Evolutionary conservation across 2,329 filamentous ascomycete species (phyloP).

Genomic region (Eutypella sp.): DNA sequence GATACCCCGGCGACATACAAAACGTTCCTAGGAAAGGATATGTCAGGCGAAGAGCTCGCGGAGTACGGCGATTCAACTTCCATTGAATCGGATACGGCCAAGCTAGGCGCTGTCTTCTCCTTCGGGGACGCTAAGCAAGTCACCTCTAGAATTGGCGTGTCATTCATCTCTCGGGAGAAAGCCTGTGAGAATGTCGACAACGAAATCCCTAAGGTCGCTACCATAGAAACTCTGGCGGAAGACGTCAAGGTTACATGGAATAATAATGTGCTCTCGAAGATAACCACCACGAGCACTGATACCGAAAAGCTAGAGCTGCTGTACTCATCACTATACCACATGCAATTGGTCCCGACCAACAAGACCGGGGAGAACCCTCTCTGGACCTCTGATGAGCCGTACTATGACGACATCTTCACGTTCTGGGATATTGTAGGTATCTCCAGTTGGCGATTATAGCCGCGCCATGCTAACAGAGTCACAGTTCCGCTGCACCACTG

Average conservation of each 20-base stretch:
- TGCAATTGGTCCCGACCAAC: constrained; percentile 65
- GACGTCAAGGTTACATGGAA: constrained; percentile 54
- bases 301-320: constrained; percentile 52
- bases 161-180: constrained; percentile 58
- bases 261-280: constrained; percentile 54
- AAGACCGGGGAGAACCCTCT: constrained; percentile 66
- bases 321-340: constrained; percentile 66
- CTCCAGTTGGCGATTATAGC: constrained; percentile 3
- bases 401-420: constrained; percentile 68
- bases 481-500: constrained; percentile 58
- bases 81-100: constrained; percentile 31
- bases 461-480: constrained; percentile 19
- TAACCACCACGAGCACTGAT: constrained; percentile 56
- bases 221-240: constrained; percentile 38
- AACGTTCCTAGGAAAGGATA: constrained; percentile 36
- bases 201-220: constrained; percentile 47
- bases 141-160: constrained; percentile 59
- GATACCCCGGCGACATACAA: constrained; percentile 39
- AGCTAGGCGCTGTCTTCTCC: constrained; percentile 49
- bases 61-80: constrained; percentile 27
- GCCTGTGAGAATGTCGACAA: constrained; percentile 54
- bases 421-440: constrained; percentile 51
- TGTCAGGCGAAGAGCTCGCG: constrained; percentile 24
- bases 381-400: constrained; percentile 61
- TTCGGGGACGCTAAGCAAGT: constrained; percentile 41